Evolutionary conservation across 2,329 filamentous ascomycete genomes (phyloP).

Genomic region (Aureobasidium sp.): DNA sequence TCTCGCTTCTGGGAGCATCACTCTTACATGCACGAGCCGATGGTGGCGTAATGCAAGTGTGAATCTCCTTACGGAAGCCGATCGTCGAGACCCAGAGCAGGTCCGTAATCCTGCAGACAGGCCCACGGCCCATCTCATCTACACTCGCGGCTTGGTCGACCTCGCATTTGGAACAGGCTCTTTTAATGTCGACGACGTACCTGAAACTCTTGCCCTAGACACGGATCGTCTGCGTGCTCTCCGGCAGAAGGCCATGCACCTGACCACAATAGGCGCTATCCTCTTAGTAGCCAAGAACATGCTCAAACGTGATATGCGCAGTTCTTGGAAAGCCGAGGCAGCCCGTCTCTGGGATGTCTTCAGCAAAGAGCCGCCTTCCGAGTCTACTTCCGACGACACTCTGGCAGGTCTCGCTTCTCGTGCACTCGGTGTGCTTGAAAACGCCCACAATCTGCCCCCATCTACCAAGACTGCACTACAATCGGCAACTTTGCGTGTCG

Average conservation of each 20-base stretch:
- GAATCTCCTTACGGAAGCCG: slow-evolving; percentile 59
- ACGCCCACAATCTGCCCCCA: slow-evolving; percentile 44
- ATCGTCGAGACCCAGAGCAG: slow-evolving; percentile 62
- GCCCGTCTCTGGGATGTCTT: slow-evolving; percentile 63
- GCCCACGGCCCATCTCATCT: slow-evolving; percentile 62
- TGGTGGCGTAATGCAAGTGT: slow-evolving; percentile 60
- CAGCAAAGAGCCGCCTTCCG: slow-evolving; percentile 33
- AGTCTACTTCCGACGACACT: slow-evolving; percentile 15
- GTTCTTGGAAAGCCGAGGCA: slow-evolving; percentile 69
- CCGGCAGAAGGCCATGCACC: slow-evolving; percentile 52
- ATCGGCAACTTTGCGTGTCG: slow-evolving; percentile 41
- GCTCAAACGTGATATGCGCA: slow-evolving; percentile 71
- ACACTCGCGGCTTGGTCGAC: slow-evolving; percentile 68
- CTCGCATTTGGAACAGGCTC: slow-evolving; percentile 62
- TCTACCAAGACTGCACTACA: slow-evolving; percentile 39
- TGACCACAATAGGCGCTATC: slow-evolving; percentile 67
- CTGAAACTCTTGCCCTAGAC: slow-evolving; percentile 70
- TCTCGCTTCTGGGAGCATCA: slow-evolving; percentile 49
- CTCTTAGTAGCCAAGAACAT: slow-evolving; percentile 76
- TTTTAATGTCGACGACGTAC: slow-evolving; percentile 49
- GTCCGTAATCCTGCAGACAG: slow-evolving; percentile 56
- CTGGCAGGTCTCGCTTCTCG: slow-evolving; percentile 32
- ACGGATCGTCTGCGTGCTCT: slow-evolving; percentile 54
- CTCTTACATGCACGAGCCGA: slow-evolving; percentile 52
- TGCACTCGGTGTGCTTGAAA: slow-evolving; percentile 43